A percentile compares a stretch with the other conserved stretches of the same genome.
Conservation (phyloP, 768 basidiomycete species). For the Phanerochaete carnosa region DNA sequence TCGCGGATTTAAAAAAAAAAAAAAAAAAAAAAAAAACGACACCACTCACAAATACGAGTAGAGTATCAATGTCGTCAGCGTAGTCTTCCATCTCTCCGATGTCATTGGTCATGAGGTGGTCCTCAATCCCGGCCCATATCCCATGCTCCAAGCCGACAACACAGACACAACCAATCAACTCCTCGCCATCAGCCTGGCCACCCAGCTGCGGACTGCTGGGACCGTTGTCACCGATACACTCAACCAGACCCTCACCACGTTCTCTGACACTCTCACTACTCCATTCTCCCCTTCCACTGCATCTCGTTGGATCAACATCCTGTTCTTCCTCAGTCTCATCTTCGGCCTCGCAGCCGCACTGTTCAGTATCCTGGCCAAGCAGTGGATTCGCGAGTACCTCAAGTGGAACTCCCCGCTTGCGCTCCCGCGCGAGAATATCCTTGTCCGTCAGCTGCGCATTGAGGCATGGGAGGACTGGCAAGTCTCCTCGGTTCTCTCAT, state of each 20-base stretch:
- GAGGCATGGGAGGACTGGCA: constrained; percentile 3
- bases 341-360: constrained; percentile 8
- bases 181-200: background rate
- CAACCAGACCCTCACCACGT: background rate
- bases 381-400: constrained; percentile 9
- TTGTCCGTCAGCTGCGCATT: background rate
- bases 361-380: constrained; percentile 6
- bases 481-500: background rate
- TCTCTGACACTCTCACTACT: background rate
- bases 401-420: background rate
- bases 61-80: no score
- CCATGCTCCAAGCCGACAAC: background rate
- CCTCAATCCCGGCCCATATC: constrained; percentile 6
- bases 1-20: no score
- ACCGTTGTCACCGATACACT: background rate
- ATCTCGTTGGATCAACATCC: background rate
- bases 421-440: background rate
- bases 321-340: constrained; percentile 7
- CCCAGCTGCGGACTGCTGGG: background rate
- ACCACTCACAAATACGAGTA: no score
- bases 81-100: no score
- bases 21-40: no score
- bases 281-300: background rate
- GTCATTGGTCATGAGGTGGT: no score
- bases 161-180: constrained; percentile 1